Percentiles rank a stretch among this genome's conserved stretches.
Evolutionary conservation across 2,329 filamentous ascomycete genomes (phyloP).

Genomic region (Mollisiaceae sp.): DNA sequence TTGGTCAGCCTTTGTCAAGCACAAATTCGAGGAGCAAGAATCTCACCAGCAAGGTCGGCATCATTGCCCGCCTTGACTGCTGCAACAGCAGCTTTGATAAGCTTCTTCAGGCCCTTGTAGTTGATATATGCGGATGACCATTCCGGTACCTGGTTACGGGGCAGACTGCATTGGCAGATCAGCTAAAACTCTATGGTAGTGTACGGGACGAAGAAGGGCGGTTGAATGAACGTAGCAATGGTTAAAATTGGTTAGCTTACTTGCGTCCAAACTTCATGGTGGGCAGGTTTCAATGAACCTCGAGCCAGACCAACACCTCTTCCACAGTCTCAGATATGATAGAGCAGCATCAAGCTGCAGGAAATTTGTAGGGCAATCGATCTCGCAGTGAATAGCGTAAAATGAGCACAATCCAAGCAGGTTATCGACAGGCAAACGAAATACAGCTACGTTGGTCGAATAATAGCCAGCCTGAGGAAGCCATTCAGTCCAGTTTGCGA

Average conservation of each 20-base stretch:
- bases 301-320: slow-evolving; percentile 4
- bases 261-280: slow-evolving; percentile 69
- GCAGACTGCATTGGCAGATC: slow-evolving; percentile 55
- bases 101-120: slow-evolving; percentile 92
- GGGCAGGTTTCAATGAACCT: slow-evolving; percentile 13
- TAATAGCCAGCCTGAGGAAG: slow-evolving; percentile 30
- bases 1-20: slow-evolving; percentile 31
- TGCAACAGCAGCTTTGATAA: slow-evolving; percentile 79
- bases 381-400: slow-evolving; percentile 2
- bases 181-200: slow-evolving; percentile 3
- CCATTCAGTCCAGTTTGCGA: slow-evolving; percentile 36
- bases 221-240: not conserved
- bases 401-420: slow-evolving; percentile 13
- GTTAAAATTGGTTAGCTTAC: slow-evolving; percentile 47
- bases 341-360: slow-evolving; percentile 10
- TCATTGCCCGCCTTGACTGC: slow-evolving; percentile 71
- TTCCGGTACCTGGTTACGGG: slow-evolving; percentile 84
- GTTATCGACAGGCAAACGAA: slow-evolving; percentile 34
- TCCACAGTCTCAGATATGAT: not conserved
- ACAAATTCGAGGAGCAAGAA: not conserved
- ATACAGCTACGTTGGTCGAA: slow-evolving; percentile 39
- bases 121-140: slow-evolving; percentile 86
- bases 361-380: not conserved
- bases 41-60: slow-evolving; percentile 86
- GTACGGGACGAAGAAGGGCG: not conserved